These are phyloP conservation scores for Protomyces pachydermus DNA, from an alignment of 1,139 yeast species.

Conservation along the genomic window DNA sequence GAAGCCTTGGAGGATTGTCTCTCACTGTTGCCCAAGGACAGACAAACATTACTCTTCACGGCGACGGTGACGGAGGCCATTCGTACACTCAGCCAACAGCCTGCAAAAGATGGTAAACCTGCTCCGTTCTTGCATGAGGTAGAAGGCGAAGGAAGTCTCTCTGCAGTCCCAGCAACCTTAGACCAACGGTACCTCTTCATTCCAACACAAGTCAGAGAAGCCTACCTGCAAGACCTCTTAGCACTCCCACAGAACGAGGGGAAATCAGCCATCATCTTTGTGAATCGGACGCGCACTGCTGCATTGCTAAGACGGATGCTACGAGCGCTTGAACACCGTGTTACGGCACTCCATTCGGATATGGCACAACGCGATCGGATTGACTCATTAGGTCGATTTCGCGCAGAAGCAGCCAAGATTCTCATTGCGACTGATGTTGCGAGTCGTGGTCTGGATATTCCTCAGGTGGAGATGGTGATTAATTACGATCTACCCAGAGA, in stretches of 20 bases:
- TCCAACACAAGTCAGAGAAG: conserved; percentile 87
- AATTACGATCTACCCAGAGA: conserved; percentile 94
- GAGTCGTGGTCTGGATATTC: conserved; percentile 94
- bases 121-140: conserved; percentile 77
- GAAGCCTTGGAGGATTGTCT: conserved; percentile 69
- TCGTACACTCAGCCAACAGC: conserved; percentile 66
- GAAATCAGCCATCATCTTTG: conserved; percentile 77
- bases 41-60: conserved; percentile 87
- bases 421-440: conserved; percentile 95
- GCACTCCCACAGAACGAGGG: conserved; percentile 58
- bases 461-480: conserved; percentile 79
- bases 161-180: conserved; percentile 75
- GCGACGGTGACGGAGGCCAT: conserved; percentile 96
- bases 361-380: conserved; percentile 91
- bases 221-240: conserved; percentile 68
- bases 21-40: conserved; percentile 60
- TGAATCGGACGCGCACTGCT: conserved; percentile 83
- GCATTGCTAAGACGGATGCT: conserved; percentile 76
- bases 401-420: conserved; percentile 90
- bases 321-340: conserved; percentile 66
- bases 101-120: conserved; percentile 55
- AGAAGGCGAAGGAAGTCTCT: conserved; percentile 37
- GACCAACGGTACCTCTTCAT: conserved; percentile 51
- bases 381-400: conserved; percentile 81
- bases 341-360: conserved; percentile 87